phyloP scores from a whole-genome alignment of 2,329 filamentous ascomycete genomes.

The Scedosporium minutisporum region DNA sequence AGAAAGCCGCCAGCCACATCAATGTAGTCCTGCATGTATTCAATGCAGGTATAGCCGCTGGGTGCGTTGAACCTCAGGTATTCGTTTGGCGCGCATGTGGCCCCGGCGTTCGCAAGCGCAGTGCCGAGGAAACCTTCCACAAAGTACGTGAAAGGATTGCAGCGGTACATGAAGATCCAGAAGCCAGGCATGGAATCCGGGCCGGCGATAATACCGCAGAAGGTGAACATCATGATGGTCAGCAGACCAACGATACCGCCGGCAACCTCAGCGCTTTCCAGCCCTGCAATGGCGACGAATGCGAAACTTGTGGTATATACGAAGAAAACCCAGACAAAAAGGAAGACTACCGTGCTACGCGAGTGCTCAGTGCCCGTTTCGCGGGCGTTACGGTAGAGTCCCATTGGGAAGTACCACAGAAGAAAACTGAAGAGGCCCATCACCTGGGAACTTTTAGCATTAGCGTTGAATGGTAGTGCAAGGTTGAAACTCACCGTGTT shows the following conservation, averaged over 20 bases:
- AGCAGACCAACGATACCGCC: constrained; percentile 59
- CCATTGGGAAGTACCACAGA: constrained; percentile 60
- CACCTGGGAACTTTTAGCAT: too few species aligned
- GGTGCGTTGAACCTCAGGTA: constrained; percentile 51
- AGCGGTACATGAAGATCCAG: constrained; percentile 69
- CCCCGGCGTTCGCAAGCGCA: constrained; percentile 49
- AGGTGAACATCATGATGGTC: constrained; percentile 65
- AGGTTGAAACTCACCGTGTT: constrained; percentile 54
- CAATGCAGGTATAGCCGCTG: constrained; percentile 38
- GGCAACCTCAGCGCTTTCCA: constrained; percentile 52
- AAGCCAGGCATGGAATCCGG: constrained; percentile 56
- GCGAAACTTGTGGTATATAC: constrained; percentile 59
- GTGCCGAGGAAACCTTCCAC: constrained; percentile 56
- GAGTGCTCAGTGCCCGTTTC: constrained; percentile 31
- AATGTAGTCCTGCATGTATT: constrained; percentile 46
- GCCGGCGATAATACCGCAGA: constrained; percentile 53
- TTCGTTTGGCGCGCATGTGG: constrained; percentile 57
- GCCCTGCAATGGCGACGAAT: constrained; percentile 52
- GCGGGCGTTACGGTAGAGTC: constrained; percentile 48
- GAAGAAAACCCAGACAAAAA: constrained; percentile 54
- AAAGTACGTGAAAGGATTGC: constrained; percentile 67
- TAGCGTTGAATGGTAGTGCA: too few species aligned
- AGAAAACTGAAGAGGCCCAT: constrained; percentile 52
- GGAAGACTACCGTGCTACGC: constrained; percentile 52
- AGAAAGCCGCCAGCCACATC: constrained; percentile 35